Evolutionary conservation across 495 filamentous ascomycete species (phyloP), one percentile per base, ranked within the genome.

Genomic region (Tetracladium setigerum): DNA sequence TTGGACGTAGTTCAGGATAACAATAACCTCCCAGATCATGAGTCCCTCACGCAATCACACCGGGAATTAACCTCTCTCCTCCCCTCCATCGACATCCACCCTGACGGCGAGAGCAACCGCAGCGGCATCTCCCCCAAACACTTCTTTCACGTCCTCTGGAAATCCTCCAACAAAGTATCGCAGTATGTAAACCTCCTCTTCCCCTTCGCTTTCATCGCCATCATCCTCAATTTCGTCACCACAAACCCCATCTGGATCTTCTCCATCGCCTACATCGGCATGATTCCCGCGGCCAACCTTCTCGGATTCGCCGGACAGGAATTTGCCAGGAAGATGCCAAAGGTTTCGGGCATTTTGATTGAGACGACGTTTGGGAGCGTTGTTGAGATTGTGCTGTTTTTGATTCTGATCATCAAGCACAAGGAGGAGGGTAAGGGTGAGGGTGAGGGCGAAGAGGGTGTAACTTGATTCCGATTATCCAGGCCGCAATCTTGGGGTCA

Each of bases 261-360:
- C 64, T 63, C 77, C 34, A 74, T 85, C 53, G 83, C 81, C 43
- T 88, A 87, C 41, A 73, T 87, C 31, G 83, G 82, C 41, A 96
- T 97, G 83, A 76, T 95, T 4, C 90, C 89, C 2, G 81, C 83
- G 22, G 90, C 89, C 39, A 95, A 95, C 54, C 62, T 95, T 40
- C 73, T 95, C 18, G 87, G 87, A 0, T 95, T 95, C 58, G 84
- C 85, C 5, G 85, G 86, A 5, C 80, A 86, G 54, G 85, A 94
- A 60, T 64, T 95, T 49, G 82, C 85, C 0, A 73, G 83, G 51
- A 92, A 92, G 62, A 59, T 94, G 30, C 83, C 84, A n/a, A 84
- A 84, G 57, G 85, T 91, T 16, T 52, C 83, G 18, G 88, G 88
- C 44, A 74, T 95, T n/a, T 63, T 95, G 40, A 52, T 85, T 10